These are phyloP conservation scores for Triticum dicoccoides DNA, from an alignment of 176 grass and related monocot species.

Conservation along the genomic window DNA sequence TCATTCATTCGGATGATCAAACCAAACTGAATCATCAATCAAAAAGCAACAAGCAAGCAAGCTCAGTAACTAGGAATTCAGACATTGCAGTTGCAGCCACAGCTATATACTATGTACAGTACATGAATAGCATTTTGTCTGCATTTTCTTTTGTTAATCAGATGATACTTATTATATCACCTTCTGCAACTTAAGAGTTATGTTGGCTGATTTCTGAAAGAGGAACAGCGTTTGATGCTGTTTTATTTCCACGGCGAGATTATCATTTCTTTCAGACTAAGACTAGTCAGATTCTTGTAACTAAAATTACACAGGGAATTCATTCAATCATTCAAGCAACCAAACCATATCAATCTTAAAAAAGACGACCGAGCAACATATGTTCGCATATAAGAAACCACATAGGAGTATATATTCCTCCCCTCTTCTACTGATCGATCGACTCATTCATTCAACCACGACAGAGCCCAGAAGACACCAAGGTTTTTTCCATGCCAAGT, in stretches of 20 bases:
- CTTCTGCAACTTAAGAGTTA: neutral
- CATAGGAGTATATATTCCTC: neutral
- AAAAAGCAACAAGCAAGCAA: neutral
- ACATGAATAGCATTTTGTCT: neutral
- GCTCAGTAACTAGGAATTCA: neutral
- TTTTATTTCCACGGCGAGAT: no score
- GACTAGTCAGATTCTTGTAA: neutral
- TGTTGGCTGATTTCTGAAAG: neutral
- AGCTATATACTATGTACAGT: neutral
- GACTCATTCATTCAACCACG: slow-evolving; percentile 1
- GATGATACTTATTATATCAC: no score
- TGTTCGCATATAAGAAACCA: neutral
- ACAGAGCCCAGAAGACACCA: neutral
- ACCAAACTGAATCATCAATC: no score
- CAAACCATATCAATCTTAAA: neutral
- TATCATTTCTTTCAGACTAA: no score
- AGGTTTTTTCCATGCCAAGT: neutral
- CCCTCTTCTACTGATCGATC: neutral
- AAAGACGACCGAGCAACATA: neutral
- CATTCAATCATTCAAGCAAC: neutral
- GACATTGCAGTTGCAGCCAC: neutral
- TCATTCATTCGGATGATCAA: no score
- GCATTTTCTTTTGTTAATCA: neutral
- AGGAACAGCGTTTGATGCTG: no score
- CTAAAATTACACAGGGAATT: neutral